phyloP scores from a whole-genome alignment of 306 rosid species.

The Castanea sativa region DNA sequence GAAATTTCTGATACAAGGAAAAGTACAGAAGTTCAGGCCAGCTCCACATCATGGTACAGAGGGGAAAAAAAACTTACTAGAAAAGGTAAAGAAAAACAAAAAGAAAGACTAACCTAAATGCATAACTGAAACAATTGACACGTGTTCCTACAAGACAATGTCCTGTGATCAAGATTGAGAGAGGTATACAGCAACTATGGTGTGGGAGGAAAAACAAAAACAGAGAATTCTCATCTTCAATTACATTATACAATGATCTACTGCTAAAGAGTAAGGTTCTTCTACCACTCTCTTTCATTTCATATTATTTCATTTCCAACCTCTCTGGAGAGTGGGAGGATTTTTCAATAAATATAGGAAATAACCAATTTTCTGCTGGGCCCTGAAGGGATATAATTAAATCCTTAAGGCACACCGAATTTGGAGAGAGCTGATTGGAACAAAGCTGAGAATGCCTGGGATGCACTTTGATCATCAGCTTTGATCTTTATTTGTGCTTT shows the following conservation, averaged over 20 bases:
- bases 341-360: conserved; percentile 2
- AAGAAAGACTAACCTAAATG: neutral
- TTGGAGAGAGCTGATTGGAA: conserved; percentile 89
- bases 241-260: conserved; percentile 11
- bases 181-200: neutral
- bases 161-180: neutral
- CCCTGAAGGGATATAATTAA: conserved; percentile 19
- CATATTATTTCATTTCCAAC: neutral
- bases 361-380: conserved; percentile 7
- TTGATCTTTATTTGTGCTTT: conserved; percentile 84
- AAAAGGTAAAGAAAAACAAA: neutral
- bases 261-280: neutral
- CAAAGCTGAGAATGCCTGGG: conserved; percentile 64
- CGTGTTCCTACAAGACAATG: neutral
- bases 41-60: neutral
- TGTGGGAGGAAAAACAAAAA: neutral
- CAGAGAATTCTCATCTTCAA: neutral
- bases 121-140: neutral
- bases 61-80: neutral
- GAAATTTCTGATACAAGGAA: neutral
- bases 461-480: conserved; percentile 78
- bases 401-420: conserved; percentile 57
- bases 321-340: neutral
- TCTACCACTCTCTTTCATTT: neutral
- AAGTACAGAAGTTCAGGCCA: neutral